Base-by-base conservation (phyloP, 2,329 filamentous ascomycete species). In the Aureobasidium leucospermi region DNA sequence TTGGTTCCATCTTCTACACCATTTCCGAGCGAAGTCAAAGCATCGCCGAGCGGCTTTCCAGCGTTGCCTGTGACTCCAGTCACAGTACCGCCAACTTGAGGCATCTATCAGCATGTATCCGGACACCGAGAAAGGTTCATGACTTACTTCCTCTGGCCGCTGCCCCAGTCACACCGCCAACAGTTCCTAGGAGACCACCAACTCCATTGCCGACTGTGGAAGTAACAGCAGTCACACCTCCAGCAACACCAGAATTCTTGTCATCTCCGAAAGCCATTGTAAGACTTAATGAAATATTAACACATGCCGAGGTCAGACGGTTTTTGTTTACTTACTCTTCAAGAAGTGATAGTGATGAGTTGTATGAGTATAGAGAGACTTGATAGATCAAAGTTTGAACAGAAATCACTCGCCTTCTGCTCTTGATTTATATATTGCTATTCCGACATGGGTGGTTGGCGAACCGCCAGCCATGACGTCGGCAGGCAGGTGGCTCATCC, bases 121-220 rank as follows among this genome's bases (percentile, higher is more conserved):
- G 2, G 13, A 48, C 4, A 32, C n/a, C 6, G 13, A 15, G 31
- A 28, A 52, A 7, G 32, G 3, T 5, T 32, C 31, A 32, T 1
- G 11, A 59, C 58, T 45, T 31, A 59, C 58, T 19, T 16, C 76
- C 76, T 36, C 74, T 68, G 42, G 76, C 76, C 11, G 75, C 66
- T 13, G 75, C 73, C 46, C 76, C 81, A 13, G 81, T 77, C 1
- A 83, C 74, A 32, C 79, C 78, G 13, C 81, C 80, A 2, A 79
- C 73, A 2, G 79, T 82, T 61, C 78, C 78, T 6, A 78, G 75
- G 16, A 82, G 69, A 38, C 81, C 81, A n/a, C 79, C 80, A 42
- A 78, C 76, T 0, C 78, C 78, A 67, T 83, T 83, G 52, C 81
- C 81, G 29, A 82, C 69, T 1, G 80, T 81, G 1, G 78, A 80